These are phyloP conservation scores for Inosperma sp. DNA, from an alignment of 768 basidiomycete species.

Conservation along the genomic window DNA sequence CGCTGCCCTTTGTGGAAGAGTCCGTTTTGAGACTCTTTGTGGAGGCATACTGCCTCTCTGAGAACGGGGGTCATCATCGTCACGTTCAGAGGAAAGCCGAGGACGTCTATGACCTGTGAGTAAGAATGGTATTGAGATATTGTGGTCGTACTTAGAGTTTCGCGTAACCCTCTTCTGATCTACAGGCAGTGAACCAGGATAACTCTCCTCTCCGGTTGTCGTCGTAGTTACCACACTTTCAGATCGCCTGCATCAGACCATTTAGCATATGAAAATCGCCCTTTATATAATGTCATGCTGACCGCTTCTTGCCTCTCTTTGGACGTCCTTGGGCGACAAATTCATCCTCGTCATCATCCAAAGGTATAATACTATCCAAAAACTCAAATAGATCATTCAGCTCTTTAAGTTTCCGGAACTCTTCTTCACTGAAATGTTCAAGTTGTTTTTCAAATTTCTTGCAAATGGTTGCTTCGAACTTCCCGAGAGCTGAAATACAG, in stretches of 20 bases:
- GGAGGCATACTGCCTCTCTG: slow-evolving; percentile 31
- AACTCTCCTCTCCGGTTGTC: slow-evolving; percentile 35
- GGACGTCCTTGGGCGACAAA: slow-evolving; percentile 36
- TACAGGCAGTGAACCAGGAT: slow-evolving; percentile 32
- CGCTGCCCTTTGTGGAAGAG: slow-evolving; percentile 56
- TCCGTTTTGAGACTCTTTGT: slow-evolving; percentile 42
- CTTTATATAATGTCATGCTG: neutral
- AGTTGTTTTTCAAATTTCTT: slow-evolving; percentile 74
- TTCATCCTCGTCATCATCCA: slow-evolving; percentile 64
- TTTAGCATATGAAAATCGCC: slow-evolving; percentile 3
- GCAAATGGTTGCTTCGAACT: slow-evolving; percentile 59
- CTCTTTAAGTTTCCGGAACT: slow-evolving; percentile 59
- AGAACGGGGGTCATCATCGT: slow-evolving; percentile 39
- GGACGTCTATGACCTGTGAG: slow-evolving; percentile 39
- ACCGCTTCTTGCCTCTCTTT: slow-evolving; percentile 50
- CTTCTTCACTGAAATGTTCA: slow-evolving; percentile 66
- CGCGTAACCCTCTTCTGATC: slow-evolving; percentile 28
- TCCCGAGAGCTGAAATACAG: slow-evolving; percentile 64
- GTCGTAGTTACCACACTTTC: slow-evolving; percentile 46
- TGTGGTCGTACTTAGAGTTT: slow-evolving; percentile 38
- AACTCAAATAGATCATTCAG: slow-evolving; percentile 64
- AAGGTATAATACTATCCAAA: slow-evolving; percentile 65
- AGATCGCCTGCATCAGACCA: slow-evolving; percentile 52
- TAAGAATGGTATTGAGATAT: neutral
- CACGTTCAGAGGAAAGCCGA: slow-evolving; percentile 49